phyloP scores from a whole-genome alignment of 2,329 filamentous ascomycete genomes.

The Dactylonectria macrodidyma region DNA sequence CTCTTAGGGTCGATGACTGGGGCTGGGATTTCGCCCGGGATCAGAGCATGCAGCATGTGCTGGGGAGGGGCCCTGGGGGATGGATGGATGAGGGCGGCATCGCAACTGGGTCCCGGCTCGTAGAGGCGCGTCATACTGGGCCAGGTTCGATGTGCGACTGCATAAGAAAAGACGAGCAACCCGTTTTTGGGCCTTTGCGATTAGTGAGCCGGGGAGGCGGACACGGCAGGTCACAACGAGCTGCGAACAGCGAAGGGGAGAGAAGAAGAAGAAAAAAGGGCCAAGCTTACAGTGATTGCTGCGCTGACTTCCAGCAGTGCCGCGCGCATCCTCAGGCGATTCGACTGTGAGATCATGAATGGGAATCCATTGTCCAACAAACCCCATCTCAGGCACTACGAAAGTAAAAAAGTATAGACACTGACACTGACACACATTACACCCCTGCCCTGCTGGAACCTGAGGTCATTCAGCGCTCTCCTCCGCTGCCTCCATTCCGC shows the following conservation, averaged over 20 bases:
- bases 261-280: neutral
- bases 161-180: neutral
- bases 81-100: neutral
- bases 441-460: neutral
- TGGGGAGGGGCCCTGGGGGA: neutral
- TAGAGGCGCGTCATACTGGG: constrained; percentile 3
- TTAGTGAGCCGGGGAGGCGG: neutral
- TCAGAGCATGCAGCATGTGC: neutral
- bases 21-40: constrained; percentile 5
- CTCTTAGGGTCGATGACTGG: constrained; percentile 1
- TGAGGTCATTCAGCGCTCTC: constrained; percentile 6
- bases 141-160: neutral
- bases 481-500: constrained; percentile 2
- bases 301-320: neutral
- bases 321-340: neutral
- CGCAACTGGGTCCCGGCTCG: neutral
- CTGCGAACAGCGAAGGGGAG: neutral
- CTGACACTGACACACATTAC: neutral
- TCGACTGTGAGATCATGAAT: neutral
- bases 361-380: neutral
- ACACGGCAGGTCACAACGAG: neutral
- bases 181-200: neutral
- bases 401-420: no score
- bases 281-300: neutral
- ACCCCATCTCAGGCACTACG: neutral